Evolutionary conservation across 169 alveolate species (phyloP).

Genomic region (Sarcocystis neurona): DNA sequence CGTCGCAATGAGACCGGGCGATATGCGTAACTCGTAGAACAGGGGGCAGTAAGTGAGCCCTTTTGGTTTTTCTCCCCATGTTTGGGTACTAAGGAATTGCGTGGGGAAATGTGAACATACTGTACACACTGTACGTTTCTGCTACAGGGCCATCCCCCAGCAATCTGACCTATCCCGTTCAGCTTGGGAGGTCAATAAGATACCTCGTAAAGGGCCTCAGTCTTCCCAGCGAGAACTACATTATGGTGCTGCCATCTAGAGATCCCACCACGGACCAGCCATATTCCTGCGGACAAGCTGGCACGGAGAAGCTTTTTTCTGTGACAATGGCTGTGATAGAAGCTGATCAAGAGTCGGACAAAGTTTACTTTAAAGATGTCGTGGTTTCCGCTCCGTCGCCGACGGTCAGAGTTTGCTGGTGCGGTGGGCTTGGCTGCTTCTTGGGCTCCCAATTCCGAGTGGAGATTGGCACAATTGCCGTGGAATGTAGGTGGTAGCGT

Average conservation of each 20-base stretch:
- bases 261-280: background rate
- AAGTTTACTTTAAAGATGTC: background rate
- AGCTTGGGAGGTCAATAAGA: background rate
- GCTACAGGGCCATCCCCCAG: slow-evolving; percentile 9
- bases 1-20: background rate
- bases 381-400: background rate
- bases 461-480: background rate
- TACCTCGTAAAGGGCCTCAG: background rate
- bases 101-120: background rate
- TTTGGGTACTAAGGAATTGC: background rate
- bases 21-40: background rate
- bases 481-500: background rate
- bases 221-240: background rate
- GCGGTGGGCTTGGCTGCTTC: slow-evolving; percentile 11
- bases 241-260: background rate
- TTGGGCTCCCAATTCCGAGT: background rate
- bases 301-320: slow-evolving; percentile 32
- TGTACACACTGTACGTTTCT: background rate
- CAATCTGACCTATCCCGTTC: background rate
- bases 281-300: slow-evolving; percentile 17
- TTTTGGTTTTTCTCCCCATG: background rate
- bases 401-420: background rate
- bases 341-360: background rate
- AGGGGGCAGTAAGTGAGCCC: background rate
- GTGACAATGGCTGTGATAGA: slow-evolving; percentile 13